These are phyloP conservation scores for Xylaria acuta DNA, from an alignment of 495 filamentous ascomycete species.

Conservation along the genomic window DNA sequence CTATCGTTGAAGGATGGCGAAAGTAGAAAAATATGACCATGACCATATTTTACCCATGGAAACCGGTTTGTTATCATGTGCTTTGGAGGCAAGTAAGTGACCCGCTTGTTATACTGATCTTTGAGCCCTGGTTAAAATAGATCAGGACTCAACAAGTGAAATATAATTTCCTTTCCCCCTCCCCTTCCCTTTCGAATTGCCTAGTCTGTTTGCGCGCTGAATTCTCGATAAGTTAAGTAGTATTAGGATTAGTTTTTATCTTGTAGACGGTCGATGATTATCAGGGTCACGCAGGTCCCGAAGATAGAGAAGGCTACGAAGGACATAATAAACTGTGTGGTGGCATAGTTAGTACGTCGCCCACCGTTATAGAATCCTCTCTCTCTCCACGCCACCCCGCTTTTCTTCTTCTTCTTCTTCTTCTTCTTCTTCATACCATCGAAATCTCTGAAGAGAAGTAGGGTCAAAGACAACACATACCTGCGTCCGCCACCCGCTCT, in stretches of 20 bases:
- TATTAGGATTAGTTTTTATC: not conserved
- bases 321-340: constrained; percentile 62
- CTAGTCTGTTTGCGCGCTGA: not conserved
- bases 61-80: not conserved
- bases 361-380: not conserved
- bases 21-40: not conserved
- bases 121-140: not conserved
- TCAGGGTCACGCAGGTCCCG: constrained; percentile 69
- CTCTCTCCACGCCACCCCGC: too few relatives aligned
- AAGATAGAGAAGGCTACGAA: constrained; percentile 81
- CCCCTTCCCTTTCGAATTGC: not conserved
- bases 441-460: not conserved
- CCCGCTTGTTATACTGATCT: too few relatives aligned
- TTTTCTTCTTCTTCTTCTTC: too few relatives aligned
- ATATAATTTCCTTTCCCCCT: not conserved
- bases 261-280: constrained; percentile 42
- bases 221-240: not conserved
- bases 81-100: too few relatives aligned
- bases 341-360: not conserved
- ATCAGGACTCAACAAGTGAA: not conserved
- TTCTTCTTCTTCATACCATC: too few relatives aligned
- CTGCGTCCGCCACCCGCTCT: constrained; percentile 94
- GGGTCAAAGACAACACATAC: not conserved
- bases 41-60: not conserved
- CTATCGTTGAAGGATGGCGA: not conserved